phyloP scores from a whole-genome alignment of 805 yeast genomes.

The Schwanniomyces vanrijiae region DNA sequence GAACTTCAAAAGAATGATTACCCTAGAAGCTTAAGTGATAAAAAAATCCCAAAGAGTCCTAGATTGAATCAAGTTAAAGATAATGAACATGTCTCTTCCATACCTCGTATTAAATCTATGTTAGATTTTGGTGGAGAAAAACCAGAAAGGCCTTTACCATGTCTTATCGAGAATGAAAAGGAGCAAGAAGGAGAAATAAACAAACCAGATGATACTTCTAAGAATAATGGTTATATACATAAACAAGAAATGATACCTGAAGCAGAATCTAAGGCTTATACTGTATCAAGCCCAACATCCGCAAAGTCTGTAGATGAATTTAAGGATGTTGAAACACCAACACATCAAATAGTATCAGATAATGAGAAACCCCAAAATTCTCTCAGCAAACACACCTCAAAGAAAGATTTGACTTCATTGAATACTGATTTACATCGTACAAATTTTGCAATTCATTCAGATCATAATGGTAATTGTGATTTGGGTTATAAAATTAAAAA shows the following conservation, averaged over 20 bases:
- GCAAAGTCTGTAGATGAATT: not conserved
- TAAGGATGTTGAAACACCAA: not conserved
- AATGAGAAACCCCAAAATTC: not conserved
- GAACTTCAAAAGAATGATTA: conserved; percentile 12
- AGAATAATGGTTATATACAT: not conserved
- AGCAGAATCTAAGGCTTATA: no score
- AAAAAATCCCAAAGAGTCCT: not conserved
- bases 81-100: conserved; percentile 1
- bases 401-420: not conserved
- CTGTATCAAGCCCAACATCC: not conserved
- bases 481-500: conserved; percentile 42
- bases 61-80: not conserved
- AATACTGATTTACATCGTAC: conserved; percentile 4
- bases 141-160: conserved; percentile 8
- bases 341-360: not conserved
- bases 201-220: not conserved
- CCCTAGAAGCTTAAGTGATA: conserved; percentile 1
- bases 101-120: conserved; percentile 29
- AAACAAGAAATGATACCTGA: not conserved
- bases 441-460: conserved; percentile 16
- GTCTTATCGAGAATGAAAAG: conserved; percentile 9
- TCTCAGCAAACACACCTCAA: not conserved
- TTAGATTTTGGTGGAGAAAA: conserved; percentile 17
- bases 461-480: conserved; percentile 35
- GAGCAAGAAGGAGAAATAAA: not conserved